phyloP scores from a whole-genome alignment of 352 stramenopile species.

The Globisporangium middletonii region DNA sequence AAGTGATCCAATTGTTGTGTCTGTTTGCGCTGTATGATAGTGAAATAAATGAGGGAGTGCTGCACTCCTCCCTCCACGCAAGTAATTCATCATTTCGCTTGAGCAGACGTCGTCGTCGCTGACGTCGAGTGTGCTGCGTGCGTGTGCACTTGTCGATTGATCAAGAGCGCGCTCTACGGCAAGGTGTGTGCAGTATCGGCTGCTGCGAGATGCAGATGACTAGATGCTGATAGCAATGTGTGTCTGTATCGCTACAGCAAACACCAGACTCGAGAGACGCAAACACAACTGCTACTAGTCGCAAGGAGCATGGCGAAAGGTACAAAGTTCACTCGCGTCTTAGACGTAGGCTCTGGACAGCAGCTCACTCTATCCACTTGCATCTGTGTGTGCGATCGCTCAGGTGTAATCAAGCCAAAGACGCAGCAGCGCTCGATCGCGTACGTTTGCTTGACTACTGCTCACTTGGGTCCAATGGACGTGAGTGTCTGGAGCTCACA shows the following conservation, averaged over 20 bases:
- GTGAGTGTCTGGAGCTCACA: background rate
- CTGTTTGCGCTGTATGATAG: background rate
- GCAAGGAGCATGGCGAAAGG: slow-evolving; percentile 7
- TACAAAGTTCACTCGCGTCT: background rate
- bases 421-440: slow-evolving; percentile 63
- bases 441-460: slow-evolving; percentile 20
- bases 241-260: background rate
- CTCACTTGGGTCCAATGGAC: background rate
- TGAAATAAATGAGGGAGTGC: too few species aligned
- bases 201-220: background rate
- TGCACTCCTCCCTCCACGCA: background rate
- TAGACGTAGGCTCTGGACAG: too few species aligned
- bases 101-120: background rate
- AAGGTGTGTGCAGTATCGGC: background rate
- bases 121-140: background rate
- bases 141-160: background rate
- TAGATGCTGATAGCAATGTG: background rate
- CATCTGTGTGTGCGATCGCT: background rate
- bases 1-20: slow-evolving; percentile 3
- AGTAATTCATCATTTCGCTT: background rate
- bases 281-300: too few species aligned
- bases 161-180: background rate
- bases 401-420: slow-evolving; percentile 23
- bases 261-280: too few species aligned
- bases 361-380: background rate